A percentile compares a stretch with the other conserved stretches of the same genome.
Evolutionary conservation across 1,284 basidiomycete species (phyloP).

Genomic region (Melampsora americana): DNA sequence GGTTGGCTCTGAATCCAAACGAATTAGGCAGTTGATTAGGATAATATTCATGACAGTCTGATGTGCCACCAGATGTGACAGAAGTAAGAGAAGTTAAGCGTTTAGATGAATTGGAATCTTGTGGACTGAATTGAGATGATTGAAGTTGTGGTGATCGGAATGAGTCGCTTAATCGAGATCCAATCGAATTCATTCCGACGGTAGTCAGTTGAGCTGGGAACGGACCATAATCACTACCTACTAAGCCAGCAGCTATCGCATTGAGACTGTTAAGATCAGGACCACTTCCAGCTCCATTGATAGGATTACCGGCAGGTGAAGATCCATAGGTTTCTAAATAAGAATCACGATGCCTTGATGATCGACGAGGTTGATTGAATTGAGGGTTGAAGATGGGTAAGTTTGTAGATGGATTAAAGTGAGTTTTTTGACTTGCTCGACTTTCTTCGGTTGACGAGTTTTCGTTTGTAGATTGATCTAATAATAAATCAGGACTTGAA

Average conservation of each 20-base stretch:
- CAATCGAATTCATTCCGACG: slow-evolving; percentile 5
- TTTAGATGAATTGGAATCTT: not conserved
- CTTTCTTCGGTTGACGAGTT: not conserved
- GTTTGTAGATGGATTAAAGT: slow-evolving; percentile 1
- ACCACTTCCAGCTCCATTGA: not conserved
- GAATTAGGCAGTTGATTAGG: not conserved
- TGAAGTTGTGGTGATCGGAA: not conserved
- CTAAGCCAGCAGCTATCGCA: slow-evolving; percentile 27
- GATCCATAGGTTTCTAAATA: slow-evolving; percentile 32
- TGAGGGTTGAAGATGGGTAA: too few relatives aligned
- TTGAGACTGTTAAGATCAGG: slow-evolving; percentile 26
- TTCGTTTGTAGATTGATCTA: slow-evolving; percentile 8
- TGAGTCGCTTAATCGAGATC: not conserved
- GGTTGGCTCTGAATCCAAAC: not conserved
- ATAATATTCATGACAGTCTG: not conserved
- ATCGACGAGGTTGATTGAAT: not conserved
- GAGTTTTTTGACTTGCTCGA: not conserved
- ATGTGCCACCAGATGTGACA: not conserved
- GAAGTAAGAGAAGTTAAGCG: not conserved
- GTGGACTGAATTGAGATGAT: not conserved
- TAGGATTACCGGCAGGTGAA: not conserved
- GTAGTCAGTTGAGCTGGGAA: slow-evolving; percentile 28
- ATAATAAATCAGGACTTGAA: slow-evolving; percentile 1
- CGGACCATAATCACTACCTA: slow-evolving; percentile 34
- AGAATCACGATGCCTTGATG: slow-evolving; percentile 11